phyloP scores from a whole-genome alignment of 306 rosid genomes.

The Quercus ilex region DNA sequence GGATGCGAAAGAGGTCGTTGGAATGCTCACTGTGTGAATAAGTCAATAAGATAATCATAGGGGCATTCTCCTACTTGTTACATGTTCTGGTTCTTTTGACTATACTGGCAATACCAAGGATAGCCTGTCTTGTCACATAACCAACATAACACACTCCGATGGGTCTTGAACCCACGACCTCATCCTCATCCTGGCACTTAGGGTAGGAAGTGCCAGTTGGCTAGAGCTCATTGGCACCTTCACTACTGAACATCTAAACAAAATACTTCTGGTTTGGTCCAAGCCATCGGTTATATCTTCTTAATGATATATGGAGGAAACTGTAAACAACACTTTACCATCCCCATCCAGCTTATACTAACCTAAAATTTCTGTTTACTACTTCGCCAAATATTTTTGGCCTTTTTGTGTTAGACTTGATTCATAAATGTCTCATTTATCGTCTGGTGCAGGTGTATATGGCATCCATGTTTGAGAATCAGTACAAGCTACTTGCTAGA shows the following conservation, averaged over 20 bases:
- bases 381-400: not conserved
- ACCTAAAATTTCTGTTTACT: no score
- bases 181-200: no score
- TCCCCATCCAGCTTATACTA: no score
- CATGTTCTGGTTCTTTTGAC: slow-evolving; percentile 1
- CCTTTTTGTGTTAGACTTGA: slow-evolving; percentile 12
- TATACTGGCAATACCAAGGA: not conserved
- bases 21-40: not conserved
- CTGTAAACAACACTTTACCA: no score
- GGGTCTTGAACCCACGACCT: no score
- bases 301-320: no score
- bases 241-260: not conserved
- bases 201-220: no score
- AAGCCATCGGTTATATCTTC: no score
- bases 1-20: not conserved
- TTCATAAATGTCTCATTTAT: slow-evolving; percentile 10
- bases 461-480: slow-evolving; percentile 93
- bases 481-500: slow-evolving; percentile 91
- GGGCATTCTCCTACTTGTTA: not conserved
- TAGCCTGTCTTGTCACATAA: slow-evolving; percentile 1
- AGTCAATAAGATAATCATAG: not conserved
- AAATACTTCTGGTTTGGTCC: not conserved
- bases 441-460: slow-evolving; percentile 68
- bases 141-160: not conserved
- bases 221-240: not conserved